Evolutionary conservation across 495 filamentous ascomycete genomes (phyloP), one percentile per base, ranked within the genome.

Genomic region (Aspergillus baeticus): DNA sequence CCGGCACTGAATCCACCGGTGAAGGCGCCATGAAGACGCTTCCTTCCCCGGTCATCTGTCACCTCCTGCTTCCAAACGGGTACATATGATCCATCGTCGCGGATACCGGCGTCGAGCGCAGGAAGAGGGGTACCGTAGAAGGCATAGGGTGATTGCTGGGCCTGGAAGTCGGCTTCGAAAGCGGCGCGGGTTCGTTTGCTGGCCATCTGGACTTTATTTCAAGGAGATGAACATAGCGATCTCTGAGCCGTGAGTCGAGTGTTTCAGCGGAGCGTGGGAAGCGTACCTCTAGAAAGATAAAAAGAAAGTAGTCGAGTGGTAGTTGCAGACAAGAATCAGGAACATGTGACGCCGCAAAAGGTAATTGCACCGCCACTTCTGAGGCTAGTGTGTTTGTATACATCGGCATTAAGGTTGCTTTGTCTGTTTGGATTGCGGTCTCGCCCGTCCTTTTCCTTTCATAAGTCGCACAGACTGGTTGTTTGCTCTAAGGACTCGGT

Each of bases 21-120:
- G 64, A 98, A 98, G 60, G 94, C 94, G 58, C 94, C 94, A 69
- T 98, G 94, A 4, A 98, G 77, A 41, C 94, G 84, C 71, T 96
- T 95, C 62, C 91, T 81, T 21, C 94, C 94, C 53, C 86, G 84
- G 71, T 98, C 95, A 74, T 98, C 94, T 39, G 85, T 89, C 63
- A 96, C 92, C 72, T 96, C 91, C 75, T 98, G 94, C 71, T 97
- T 96, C 94, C 94, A 98, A 10, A 96, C 70, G 0, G 94, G 94
- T 21, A 95, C 84, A 72, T 92, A 97, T 35, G 91, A 93, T 54
- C 92, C 94, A 75, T 98, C 92, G 73, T 98, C 94, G 51, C 92
- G 87, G 50, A 80, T 79, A 10, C 88, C 82, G 44, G 85, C 78
- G 63, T 96, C 91, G 29, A 88, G 77, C 2, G 91, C 83, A 2